Evolutionary conservation across 371 early-diverging fungal species (phyloP), one percentile per base, ranked within the genome.

Genomic region (Lichtheimia ramosa): DNA sequence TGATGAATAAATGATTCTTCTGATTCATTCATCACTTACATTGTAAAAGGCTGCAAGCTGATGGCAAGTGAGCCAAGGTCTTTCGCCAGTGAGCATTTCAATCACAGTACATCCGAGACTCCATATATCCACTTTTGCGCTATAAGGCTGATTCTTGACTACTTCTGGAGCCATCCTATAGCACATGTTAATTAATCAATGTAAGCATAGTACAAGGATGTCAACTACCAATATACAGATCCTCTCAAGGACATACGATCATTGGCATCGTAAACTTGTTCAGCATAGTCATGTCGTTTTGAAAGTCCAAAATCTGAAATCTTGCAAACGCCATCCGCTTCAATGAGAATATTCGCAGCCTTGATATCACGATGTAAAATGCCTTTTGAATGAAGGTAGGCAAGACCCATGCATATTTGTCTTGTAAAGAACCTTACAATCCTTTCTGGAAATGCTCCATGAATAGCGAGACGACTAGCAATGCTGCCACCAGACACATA

Each of bases 231-330:
- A 21, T 63, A 63, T 4, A 63, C 34, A 4, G 60, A 56, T 28
- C 65, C 65, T n/a, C 60, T 56, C 3, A 65, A 20, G 5, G 61
- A 60, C 65, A 61, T 60, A 50, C 61, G 50, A 3, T 56, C 56
- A n/a, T 59, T 56, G 23, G 41, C 57, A 50, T 78, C 81, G 68
- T 83, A 70, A 52, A 70, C 68, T 65, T 70, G 77, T 58, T 50
- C 63, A 14, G 46, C 73, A 56, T 75, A 78, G 59, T 71, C 87
- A 56, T 80, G 85, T 67, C 83, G 86, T 68, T 93, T 95, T 3
- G 96, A 93, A 3, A 99, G 84, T 7, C 99, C 99, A 85, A 99
- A 99, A 74, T 99, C 99, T 12, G 94, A 90, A 12, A 99, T 96
- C 74, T 98, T 98, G 65, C 95, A 94, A 0, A 86, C 77, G 25